Evolutionary conservation across 2,329 filamentous ascomycete species (phyloP), one percentile per base, ranked within the genome.

Genomic region (Tolypocladium endophyticum): DNA sequence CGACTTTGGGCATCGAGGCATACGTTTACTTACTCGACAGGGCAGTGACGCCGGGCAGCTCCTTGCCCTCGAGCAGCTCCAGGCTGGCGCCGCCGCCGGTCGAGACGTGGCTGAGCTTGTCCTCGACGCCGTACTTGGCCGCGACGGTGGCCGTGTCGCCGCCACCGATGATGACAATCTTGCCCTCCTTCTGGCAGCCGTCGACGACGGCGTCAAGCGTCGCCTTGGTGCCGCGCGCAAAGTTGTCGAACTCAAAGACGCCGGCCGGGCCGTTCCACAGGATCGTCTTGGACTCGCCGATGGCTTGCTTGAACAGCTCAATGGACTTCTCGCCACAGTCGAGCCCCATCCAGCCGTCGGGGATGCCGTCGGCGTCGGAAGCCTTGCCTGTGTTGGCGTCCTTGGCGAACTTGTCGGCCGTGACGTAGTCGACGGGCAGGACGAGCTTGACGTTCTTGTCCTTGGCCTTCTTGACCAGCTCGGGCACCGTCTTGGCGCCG

Each of bases 181-280:
- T 92, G 75, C 92, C 92, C 63, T 80, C 83, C 56, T 74, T 72
- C 76, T 90, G 81, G 61, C 88, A 89, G 62, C 89, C 94, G 30
- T 82, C 82, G 58, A 97, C 92, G 58, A 88, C 92, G 60, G 91
- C 90, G 71, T 97, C 90, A 67, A 99, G 86, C 56, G 90, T 96
- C 63, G 86, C 83, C 85, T 96, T 96, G 71, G 94, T 99, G 69
- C 91, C 94, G 64, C 82, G 87, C 71, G 92, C 90, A 75, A 99
- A 99, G 73, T 89, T 88, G 63, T 97, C 90, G 72, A 97, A 89
- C 84, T 99, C 94, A 70, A 99, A 99, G 68, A 99, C 94, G 76
- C 94, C 94, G 20, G 93, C 87, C 59, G 94, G 94, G 60, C 94
- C 94, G 81, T 99, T 99, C 94, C 94, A 99, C 64, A 99, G 89